Percentiles rank a stretch among this genome's conserved stretches.
Conservation (phyloP, 345 rosid species). For the Turnera subulata region DNA sequence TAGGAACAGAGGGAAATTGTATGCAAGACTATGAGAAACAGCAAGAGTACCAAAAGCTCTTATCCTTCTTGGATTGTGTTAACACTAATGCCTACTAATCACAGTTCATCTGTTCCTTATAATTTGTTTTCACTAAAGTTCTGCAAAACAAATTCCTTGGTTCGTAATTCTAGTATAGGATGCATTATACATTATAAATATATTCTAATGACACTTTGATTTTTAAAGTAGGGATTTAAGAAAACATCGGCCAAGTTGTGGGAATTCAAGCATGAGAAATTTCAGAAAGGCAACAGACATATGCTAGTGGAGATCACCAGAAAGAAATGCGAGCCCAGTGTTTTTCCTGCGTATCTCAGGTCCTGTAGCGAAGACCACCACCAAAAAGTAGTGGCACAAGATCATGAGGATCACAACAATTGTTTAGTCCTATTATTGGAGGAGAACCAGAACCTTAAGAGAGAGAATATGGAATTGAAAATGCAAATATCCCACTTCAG, state of each 20-base stretch:
- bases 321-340: constrained; percentile 43
- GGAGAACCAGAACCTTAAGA: constrained; percentile 42
- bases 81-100: too few species aligned
- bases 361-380: constrained; percentile 23
- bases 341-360: constrained; percentile 41
- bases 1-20: too few species aligned
- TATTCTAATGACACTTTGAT: background rate
- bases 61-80: too few species aligned
- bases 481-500: constrained; percentile 39
- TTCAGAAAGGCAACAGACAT: constrained; percentile 40
- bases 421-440: constrained; percentile 21
- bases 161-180: too few species aligned
- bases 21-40: too few species aligned
- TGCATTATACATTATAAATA: too few species aligned
- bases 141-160: too few species aligned
- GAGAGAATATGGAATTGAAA: constrained; percentile 41
- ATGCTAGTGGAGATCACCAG: constrained; percentile 46
- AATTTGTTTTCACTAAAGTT: too few species aligned
- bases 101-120: too few species aligned
- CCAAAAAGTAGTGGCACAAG: too few species aligned
- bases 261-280: constrained; percentile 63
- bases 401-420: background rate
- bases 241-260: constrained; percentile 47
- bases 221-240: constrained; percentile 54
- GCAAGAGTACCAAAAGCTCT: too few species aligned